These are phyloP conservation scores for Arxiozyma slooffiae DNA, from an alignment of 1,139 yeast species.

Conservation along the genomic window DNA sequence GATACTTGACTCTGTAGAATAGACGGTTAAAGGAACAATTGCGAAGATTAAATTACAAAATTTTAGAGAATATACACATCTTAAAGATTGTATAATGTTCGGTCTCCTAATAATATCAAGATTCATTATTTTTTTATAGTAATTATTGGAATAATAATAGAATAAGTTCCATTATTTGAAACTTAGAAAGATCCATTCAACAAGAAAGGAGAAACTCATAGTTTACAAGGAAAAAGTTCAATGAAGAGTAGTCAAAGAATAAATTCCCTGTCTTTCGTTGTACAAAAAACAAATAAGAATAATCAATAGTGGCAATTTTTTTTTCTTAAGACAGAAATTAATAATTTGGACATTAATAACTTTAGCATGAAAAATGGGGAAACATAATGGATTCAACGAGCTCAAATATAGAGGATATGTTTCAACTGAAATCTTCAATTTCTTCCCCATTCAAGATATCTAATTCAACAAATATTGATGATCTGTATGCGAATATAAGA, in stretches of 20 bases:
- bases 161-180: not conserved
- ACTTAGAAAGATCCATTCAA: not conserved
- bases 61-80: constrained; percentile 52
- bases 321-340: not conserved
- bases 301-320: not conserved
- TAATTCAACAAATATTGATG: not conserved
- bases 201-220: not conserved
- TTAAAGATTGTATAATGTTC: constrained; percentile 5
- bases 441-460: not conserved
- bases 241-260: constrained; percentile 6
- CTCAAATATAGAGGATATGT: not conserved
- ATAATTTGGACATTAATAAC: not conserved
- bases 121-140: not conserved
- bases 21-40: constrained; percentile 41
- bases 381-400: not conserved
- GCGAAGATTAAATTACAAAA: constrained; percentile 55
- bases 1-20: constrained; percentile 34
- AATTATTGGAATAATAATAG: no score
- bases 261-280: constrained; percentile 6
- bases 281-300: not conserved
- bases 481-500: not conserved
- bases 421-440: not conserved
- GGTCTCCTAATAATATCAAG: not conserved
- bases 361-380: not conserved
- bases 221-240: constrained; percentile 2